A percentile compares a stretch with the other conserved stretches of the same genome.
phyloP scores from a whole-genome alignment of 257 asterid genomes.

The Pogostemon cablin region DNA sequence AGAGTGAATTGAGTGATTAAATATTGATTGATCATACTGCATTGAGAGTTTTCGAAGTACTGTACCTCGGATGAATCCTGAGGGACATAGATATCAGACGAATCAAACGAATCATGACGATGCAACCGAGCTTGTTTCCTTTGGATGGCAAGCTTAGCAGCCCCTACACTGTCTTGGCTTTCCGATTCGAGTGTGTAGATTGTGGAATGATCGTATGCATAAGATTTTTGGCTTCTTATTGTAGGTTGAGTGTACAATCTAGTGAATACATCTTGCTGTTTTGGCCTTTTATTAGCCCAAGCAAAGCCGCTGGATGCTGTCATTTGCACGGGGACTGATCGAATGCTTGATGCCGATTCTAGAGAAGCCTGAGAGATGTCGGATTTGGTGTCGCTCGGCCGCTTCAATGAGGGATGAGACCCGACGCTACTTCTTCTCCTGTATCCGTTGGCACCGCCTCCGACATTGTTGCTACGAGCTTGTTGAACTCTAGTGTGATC shows the following conservation, averaged over 20 bases:
- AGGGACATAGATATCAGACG: constrained; percentile 44
- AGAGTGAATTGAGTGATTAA: background rate
- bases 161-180: constrained; percentile 38
- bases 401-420: constrained; percentile 49
- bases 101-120: constrained; percentile 54
- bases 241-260: constrained; percentile 43
- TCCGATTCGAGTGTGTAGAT: constrained; percentile 39
- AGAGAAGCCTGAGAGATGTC: constrained; percentile 65
- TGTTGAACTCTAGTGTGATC: constrained; percentile 41
- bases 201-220: constrained; percentile 33
- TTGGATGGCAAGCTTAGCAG: constrained; percentile 35
- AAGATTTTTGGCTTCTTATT: constrained; percentile 43
- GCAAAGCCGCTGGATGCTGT: constrained; percentile 50
- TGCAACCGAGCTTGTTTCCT: constrained; percentile 34
- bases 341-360: constrained; percentile 57
- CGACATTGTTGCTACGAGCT: constrained; percentile 39
- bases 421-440: constrained; percentile 54
- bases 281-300: constrained; percentile 52
- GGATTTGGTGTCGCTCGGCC: constrained; percentile 63
- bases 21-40: too few species aligned
- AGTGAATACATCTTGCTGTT: constrained; percentile 49
- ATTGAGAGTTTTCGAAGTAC: background rate
- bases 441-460: constrained; percentile 23
- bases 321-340: constrained; percentile 60
- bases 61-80: constrained; percentile 52